Base-by-base conservation (phyloP, 257 asterid genomes). In the Fraxinus excelsior region DNA sequence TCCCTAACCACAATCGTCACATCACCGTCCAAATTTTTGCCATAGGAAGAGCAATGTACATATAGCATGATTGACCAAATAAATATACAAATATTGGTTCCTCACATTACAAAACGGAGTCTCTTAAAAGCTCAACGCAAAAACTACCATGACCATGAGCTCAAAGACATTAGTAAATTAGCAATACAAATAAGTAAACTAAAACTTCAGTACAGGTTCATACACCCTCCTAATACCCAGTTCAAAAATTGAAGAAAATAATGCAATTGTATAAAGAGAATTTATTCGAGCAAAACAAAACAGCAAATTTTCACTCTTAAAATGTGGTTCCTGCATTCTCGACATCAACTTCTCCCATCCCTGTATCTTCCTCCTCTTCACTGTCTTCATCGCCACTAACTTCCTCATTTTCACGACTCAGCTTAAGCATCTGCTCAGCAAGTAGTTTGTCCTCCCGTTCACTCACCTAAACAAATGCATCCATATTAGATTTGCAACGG, bases 341-440 rank as follows among this genome's bases (percentile, higher is more conserved):
- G 56, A 92, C 70, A 70, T 92, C 98, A 40, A 91, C 71, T 14
- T 93, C 96, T 71, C 99, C 99, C 99, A 95, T 91, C 58, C 99
- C 99, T 4, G 96, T 92, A 78, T 95, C 99, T 83, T 95, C 99
- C 80, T 95, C 98, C 84, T 86, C 98, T 83, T 91, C 97, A 35
- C 96, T 93, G 80, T 78, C 94, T 79, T 92, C 99, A 46, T 95
- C 98, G 9, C 97, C 99, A 44, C 96, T 88, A 37, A 90, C 76
- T 87, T 95, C 99, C 85, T 90, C 97, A 12, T 95, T 95, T 76
- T 90, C 85, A 13, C 77, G 91, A 1, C 86, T 84, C 3, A 93
- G 83, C 87, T 90, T 93, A 31, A 86, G 91, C 96, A 95, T 89
- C 0, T 92, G 94, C 67, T 93, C 97, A 0, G 94, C 92, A 37